These are phyloP conservation scores for Ormosia semicastrata DNA, from an alignment of 306 rosid species.

Conservation along the genomic window DNA sequence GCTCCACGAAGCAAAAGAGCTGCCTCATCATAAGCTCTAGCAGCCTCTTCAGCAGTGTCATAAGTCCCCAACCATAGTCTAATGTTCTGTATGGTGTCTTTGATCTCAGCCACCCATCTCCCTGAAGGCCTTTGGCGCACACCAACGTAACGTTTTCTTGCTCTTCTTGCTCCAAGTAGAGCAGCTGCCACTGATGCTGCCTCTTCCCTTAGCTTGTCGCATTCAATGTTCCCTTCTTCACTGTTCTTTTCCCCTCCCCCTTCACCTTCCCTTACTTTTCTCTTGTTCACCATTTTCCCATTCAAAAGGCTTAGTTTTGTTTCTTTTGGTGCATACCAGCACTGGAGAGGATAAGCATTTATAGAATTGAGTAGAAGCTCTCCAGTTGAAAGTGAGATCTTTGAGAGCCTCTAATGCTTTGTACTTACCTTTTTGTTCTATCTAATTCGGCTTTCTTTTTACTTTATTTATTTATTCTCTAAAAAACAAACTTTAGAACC, in stretches of 20 bases:
- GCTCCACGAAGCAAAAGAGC: constrained; percentile 49
- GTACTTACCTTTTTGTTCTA: constrained; percentile 28
- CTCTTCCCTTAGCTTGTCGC: constrained; percentile 34
- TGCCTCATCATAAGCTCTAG: constrained; percentile 51
- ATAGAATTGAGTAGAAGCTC: constrained; percentile 15
- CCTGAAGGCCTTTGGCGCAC: constrained; percentile 48
- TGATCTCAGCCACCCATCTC: constrained; percentile 52
- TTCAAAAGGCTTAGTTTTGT: neutral
- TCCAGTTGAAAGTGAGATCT: constrained; percentile 34
- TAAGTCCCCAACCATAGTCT: constrained; percentile 53
- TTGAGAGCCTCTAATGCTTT: constrained; percentile 13
- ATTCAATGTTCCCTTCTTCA: constrained; percentile 10
- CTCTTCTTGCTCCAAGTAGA: constrained; percentile 28
- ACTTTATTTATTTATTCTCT: neutral
- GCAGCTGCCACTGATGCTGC: constrained; percentile 36
- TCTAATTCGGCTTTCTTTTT: constrained; percentile 24
- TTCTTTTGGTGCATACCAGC: constrained; percentile 1
- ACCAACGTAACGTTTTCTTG: constrained; percentile 40
- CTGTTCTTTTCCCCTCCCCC: neutral
- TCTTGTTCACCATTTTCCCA: constrained; percentile 14
- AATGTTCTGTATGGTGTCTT: constrained; percentile 44
- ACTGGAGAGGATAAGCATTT: neutral
- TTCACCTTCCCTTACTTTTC: constrained; percentile 24
- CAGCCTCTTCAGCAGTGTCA: constrained; percentile 55
- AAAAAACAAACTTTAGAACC: constrained; percentile 24